Evolutionary conservation across 2,329 filamentous ascomycete genomes (phyloP), one percentile per base, ranked within the genome.

Genomic region (Didymella sp.): DNA sequence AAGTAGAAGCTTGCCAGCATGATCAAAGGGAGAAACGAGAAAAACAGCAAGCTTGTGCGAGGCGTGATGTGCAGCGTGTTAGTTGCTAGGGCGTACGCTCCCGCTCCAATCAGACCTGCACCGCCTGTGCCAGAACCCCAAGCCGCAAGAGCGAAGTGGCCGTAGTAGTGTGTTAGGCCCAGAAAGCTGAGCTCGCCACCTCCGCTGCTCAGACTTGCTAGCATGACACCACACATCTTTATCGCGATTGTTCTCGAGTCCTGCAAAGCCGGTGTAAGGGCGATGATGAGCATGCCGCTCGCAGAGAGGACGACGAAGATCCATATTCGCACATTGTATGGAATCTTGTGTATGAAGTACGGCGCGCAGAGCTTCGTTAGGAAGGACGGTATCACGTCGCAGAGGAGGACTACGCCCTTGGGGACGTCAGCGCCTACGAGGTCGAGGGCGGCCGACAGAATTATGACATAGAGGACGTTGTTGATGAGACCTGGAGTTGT

Each of bases 381-480:
- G 77, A 99, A 96, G 11, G 91, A 92, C 1, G 95, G 95, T 21
- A 96, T 81, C 51, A 98, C 92, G 75, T 97, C 92, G 74, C 92
- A 92, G 60, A 98, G 90, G 51, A 98, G 88, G 52, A 99, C 94
- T 54, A 96, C 85, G 67, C 91, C 92, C 76, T 98, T 98, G 46
- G 95, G 95, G 1, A 97, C 83, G 62, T 82, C 76, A 28, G 91
- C 89, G 31, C 94, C 94, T 67, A 98, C 95, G 60, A 99, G 90
- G 72, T 99, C 95, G 69, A 97, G 90, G 3, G 95, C 95, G 31
- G 95, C 91, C 27, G 92, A 96, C 70, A 99, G 89, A 73, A 98
- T 95, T 75, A 98, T 91, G 53, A 98, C 94, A 78, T 97, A 98
- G 78, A 97, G 89, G 66, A 98, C 91, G 79, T 98, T 98, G 78